Percentiles rank a stretch among this genome's conserved stretches.
phyloP scores from a whole-genome alignment of 2,329 filamentous ascomycete genomes.

The Tothia fuscella region DNA sequence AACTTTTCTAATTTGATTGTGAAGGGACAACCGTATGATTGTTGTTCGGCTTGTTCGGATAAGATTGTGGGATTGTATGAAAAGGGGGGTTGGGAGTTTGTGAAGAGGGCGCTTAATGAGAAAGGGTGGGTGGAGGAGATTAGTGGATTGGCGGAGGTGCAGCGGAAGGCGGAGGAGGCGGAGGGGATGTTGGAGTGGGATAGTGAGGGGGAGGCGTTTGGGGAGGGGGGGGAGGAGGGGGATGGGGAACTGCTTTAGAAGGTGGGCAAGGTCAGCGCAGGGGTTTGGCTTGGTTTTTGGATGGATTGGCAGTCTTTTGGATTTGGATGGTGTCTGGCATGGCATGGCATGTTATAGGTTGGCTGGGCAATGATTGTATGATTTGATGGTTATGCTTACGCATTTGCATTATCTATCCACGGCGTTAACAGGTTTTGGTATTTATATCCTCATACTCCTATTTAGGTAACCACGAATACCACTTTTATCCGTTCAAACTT shows the following conservation, averaged over 20 bases:
- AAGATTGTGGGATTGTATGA: slow-evolving; percentile 58
- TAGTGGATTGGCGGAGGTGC: slow-evolving; percentile 59
- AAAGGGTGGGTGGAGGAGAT: slow-evolving; percentile 69
- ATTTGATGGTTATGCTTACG: no score
- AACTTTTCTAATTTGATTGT: slow-evolving; percentile 65
- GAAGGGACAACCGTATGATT: slow-evolving; percentile 62
- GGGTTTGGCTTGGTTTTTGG: no score
- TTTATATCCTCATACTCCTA: no score
- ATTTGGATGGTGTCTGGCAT: no score
- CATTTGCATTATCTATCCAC: no score
- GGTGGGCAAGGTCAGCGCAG: no score
- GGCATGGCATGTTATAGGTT: no score
- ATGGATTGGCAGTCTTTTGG: no score
- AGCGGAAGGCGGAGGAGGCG: slow-evolving; percentile 34
- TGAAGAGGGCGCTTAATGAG: slow-evolving; percentile 61
- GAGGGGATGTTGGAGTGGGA: slow-evolving; percentile 53
- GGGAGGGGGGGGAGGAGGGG: slow-evolving; percentile 37
- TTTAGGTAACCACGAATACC: no score
- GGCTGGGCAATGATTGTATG: no score
- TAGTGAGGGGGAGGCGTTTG: slow-evolving; percentile 37
- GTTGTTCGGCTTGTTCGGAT: slow-evolving; percentile 68
- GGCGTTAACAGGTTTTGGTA: no score
- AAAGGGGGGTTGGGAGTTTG: slow-evolving; percentile 60
- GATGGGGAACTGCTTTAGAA: slow-evolving; percentile 10
- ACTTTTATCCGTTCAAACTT: no score